Evolutionary conservation across 768 basidiomycete species (phyloP).

Genomic region (Tricholoma sp.): DNA sequence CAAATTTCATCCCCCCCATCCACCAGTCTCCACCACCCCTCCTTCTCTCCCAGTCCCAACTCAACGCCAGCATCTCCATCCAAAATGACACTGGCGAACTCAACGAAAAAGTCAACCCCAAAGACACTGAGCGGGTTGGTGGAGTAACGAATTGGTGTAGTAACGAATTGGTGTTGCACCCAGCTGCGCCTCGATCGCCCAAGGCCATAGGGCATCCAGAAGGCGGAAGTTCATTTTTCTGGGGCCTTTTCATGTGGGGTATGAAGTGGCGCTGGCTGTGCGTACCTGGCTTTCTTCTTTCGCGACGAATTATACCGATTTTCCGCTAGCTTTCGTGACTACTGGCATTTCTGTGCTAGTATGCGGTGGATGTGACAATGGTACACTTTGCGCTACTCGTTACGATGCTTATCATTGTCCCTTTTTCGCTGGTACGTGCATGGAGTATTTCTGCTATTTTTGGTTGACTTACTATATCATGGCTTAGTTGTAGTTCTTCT

Average conservation of each 20-base stretch:
- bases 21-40: conserved; percentile 10
- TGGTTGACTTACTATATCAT: not conserved
- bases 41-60: conserved; percentile 14
- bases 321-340: conserved; percentile 57
- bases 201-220: too few relatives aligned
- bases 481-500: conserved; percentile 55
- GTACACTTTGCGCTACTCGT: conserved; percentile 60
- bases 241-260: too few relatives aligned
- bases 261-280: conserved; percentile 55
- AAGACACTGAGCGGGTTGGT: too few relatives aligned
- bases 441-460: not conserved
- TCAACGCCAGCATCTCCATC: conserved; percentile 10
- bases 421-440: conserved; percentile 62
- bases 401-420: conserved; percentile 68
- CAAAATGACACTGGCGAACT: conserved; percentile 8
- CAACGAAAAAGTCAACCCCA: conserved; percentile 27
- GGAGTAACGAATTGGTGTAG: too few relatives aligned
- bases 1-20: conserved; percentile 10
- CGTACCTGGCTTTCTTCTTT: too few relatives aligned
- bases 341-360: conserved; percentile 60
- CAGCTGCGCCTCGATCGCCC: too few relatives aligned
- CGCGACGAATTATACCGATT: too few relatives aligned
- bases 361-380: conserved; percentile 54
- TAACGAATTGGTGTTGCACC: too few relatives aligned
- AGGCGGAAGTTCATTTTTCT: too few relatives aligned